Evolutionary conservation across 306 rosid genomes (phyloP), one percentile per base, ranked within the genome.

Genomic region (Phaseolus lunatus): DNA sequence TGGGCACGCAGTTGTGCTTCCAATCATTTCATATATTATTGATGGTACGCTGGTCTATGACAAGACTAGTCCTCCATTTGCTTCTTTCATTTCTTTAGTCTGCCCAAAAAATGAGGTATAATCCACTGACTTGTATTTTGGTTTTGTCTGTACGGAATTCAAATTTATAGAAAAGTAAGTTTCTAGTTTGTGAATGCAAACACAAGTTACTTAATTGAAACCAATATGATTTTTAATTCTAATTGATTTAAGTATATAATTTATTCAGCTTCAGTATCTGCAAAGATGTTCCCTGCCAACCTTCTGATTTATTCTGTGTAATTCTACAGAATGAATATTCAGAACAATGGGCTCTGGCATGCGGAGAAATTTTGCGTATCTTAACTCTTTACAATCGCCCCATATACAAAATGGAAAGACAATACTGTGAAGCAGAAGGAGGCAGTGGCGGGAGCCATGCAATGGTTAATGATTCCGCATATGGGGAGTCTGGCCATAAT

Each of bases 271-370:
- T 66, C 56, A 18, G 48, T 52, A 39, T 73, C 45, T 57, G 43
- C 53, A 50, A 37, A 56, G 62, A 49, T 18, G 54, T 50, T 56
- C 35, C 15, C 5, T 73, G 24, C 43, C 16, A 45, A 58, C 9
- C 44, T 74, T 68, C 63, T 68, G 24, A 9, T 57, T 50, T 52
- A 13, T 37, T 48, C 76, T 48, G 41, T 39, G 35, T 72, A 27
- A 45, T 77, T 79, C 63, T 45, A 22, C 91, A 92, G 97, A 87
- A 76, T 57, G 96, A 89, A 70, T 92, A 87, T 65, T 92, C 97
- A 31, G 97, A 92, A 86, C 97, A 92, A 75, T 92, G 97, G 97
- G 97, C 97, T 61, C 78, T 92, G 80, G 97, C 97, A 49, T 90
- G 96, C 77, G 92, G 97, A 73, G 97, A 92, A 82, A 87, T 92